A percentile compares a stretch with the other conserved stretches of the same genome.
Conservation (phyloP, 2,329 filamentous ascomycete species). For the Ophiosphaerella herpotricha region DNA sequence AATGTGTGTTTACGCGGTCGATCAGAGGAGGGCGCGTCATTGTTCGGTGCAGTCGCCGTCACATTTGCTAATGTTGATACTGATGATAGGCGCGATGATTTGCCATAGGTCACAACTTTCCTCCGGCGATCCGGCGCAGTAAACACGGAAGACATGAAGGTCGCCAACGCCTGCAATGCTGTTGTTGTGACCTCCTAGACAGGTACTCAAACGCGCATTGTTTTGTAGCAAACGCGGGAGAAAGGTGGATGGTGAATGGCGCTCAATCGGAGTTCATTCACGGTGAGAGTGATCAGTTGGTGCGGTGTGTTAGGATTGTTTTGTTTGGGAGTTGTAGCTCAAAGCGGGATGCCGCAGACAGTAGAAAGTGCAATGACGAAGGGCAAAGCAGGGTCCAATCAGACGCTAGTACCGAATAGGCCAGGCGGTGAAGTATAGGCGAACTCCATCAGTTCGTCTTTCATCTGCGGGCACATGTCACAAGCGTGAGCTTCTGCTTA, state of each 20-base stretch:
- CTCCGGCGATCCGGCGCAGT: slow-evolving; percentile 42
- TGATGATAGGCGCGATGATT: slow-evolving; percentile 32
- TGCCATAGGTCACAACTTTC: slow-evolving; percentile 47
- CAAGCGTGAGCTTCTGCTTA: slow-evolving; percentile 33
- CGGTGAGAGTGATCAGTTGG: slow-evolving; percentile 1
- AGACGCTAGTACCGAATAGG: no score
- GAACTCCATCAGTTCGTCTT: slow-evolving; percentile 24
- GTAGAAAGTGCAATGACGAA: not conserved
- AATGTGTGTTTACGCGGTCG: slow-evolving; percentile 32
- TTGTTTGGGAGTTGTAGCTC: slow-evolving; percentile 3
- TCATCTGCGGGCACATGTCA: slow-evolving; percentile 34
- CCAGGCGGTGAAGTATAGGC: slow-evolving; percentile 20
- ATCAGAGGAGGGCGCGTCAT: slow-evolving; percentile 41
- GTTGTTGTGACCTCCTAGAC: slow-evolving; percentile 12
- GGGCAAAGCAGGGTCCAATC: no score
- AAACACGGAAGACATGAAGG: slow-evolving; percentile 33
- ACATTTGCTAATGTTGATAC: slow-evolving; percentile 6
- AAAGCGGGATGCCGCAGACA: slow-evolving; percentile 2
- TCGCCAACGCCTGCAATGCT: slow-evolving; percentile 23
- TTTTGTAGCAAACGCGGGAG: slow-evolving; percentile 2
- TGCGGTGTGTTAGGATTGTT: slow-evolving; percentile 6
- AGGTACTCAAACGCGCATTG: slow-evolving; percentile 27
- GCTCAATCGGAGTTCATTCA: not conserved
- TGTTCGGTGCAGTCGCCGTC: slow-evolving; percentile 10
- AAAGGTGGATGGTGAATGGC: not conserved